These are phyloP conservation scores for Aphanoascus verrucosus DNA, from an alignment of 2,329 filamentous ascomycete species.

Conservation along the genomic window DNA sequence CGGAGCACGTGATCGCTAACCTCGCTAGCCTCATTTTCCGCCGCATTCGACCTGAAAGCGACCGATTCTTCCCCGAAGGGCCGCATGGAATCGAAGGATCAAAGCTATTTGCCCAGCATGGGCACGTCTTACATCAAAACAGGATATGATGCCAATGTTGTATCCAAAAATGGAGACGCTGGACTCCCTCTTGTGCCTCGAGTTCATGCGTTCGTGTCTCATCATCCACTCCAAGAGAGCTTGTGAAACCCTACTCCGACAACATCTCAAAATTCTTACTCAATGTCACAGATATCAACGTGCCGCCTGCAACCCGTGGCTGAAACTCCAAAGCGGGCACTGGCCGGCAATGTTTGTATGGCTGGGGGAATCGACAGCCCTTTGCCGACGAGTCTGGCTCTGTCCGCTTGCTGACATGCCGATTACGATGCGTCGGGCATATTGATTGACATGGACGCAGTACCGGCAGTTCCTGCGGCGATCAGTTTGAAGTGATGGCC, in stretches of 20 bases:
- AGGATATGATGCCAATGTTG: not conserved
- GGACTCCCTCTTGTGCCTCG: not conserved
- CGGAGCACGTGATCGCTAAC: not conserved
- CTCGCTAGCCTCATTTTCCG: not conserved
- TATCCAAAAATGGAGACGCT: not conserved
- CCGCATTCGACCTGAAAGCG: not conserved
- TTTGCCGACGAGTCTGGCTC: not conserved
- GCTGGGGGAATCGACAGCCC: not conserved
- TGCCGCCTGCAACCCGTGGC: not conserved
- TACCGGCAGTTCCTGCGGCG: not conserved
- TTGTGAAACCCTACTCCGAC: slow-evolving; percentile 11
- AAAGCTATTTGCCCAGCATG: not conserved
- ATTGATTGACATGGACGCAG: not conserved
- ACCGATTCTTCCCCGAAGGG: not conserved
- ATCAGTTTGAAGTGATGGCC: not conserved
- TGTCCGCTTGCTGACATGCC: not conserved
- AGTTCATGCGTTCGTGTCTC: slow-evolving; percentile 10
- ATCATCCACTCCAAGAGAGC: not conserved
- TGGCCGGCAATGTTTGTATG: not conserved
- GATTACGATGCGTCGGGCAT: not conserved
- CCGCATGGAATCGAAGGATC: no score
- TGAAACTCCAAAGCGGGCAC: slow-evolving; percentile 1
- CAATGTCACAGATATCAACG: not conserved
- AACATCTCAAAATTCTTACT: slow-evolving; percentile 5
- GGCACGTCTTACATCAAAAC: not conserved